Conservation (phyloP, 2,329 filamentous ascomycete genomes). For the Calonectria montana region DNA sequence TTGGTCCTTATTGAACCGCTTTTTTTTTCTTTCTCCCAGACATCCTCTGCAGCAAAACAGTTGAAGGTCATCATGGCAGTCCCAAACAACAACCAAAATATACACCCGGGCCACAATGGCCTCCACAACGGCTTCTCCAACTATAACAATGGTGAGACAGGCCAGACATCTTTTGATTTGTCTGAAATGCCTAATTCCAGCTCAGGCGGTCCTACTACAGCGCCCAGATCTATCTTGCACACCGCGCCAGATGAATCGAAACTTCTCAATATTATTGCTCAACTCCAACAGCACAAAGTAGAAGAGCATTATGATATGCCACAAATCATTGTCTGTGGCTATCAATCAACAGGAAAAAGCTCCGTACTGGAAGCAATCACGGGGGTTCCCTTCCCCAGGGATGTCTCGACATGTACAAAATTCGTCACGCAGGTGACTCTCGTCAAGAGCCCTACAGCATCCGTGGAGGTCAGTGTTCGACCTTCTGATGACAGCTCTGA, state of each 20-base stretch:
- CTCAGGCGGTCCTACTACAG: background rate
- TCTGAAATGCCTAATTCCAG: background rate
- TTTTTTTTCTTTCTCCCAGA: background rate
- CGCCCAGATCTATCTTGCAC: background rate
- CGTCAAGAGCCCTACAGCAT: conserved; percentile 40
- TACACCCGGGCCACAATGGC: background rate
- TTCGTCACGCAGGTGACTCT: conserved; percentile 65
- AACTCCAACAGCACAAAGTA: background rate
- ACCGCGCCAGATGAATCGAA: background rate
- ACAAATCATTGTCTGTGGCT: conserved; percentile 65
- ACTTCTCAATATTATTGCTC: background rate
- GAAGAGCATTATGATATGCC: conserved; percentile 45
- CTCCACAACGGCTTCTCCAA: background rate
- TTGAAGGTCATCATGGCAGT: background rate
- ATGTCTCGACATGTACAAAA: conserved; percentile 68
- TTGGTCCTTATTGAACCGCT: background rate
- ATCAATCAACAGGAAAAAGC: conserved; percentile 72
- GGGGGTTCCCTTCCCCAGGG: conserved; percentile 67
- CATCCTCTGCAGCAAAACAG: background rate
- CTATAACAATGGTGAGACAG: background rate
- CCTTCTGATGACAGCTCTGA: background rate
- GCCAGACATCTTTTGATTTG: background rate
- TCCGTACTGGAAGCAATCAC: conserved; percentile 73
- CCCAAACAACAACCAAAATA: background rate
- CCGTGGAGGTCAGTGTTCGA: conserved; percentile 39